Evolutionary conservation across 768 basidiomycete genomes (phyloP), one percentile per base, ranked within the genome.

Genomic region (Lactifluus subvellereus): DNA sequence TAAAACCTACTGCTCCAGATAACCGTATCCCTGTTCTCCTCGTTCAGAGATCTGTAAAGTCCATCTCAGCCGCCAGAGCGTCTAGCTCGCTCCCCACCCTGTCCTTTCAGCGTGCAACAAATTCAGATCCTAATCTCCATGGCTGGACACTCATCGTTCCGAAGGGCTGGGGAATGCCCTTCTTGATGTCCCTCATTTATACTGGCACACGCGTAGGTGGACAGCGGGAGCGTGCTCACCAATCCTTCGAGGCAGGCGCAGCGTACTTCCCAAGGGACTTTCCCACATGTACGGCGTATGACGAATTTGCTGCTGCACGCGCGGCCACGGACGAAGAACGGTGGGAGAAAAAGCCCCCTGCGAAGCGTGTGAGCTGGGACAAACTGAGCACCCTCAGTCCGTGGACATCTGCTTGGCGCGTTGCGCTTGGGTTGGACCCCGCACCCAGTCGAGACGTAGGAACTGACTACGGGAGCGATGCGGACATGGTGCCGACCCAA

Each of bases 131-230:
- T 6, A 58, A 71, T 1, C 76, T 93, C 35, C 86, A 94, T 68
- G 94, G 95, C 43, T 97, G 91, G 88, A 93, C 87, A 8, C 76
- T 99, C 9, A 78, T 97, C 51, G 72, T 96, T 37, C 96, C 96
- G 3, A 78, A 84, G 1, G 94, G 92, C 13, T 98, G 94, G 94
- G 82, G 83, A 0, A 96, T 94, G 87, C 80, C 94, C 1, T 93
- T 98, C 75, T 84, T 91, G 65, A 80, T 80, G 45, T 95, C 94
- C 3, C 81, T 99, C 54, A 80, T 81, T 3, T 86, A 84, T 72
- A 94, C 94, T 0, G 88, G 89, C 22, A 91, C 90, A 1, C 87
- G 93, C 7, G 80, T 96, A 18, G 90, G 82, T 6, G 96, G 95
- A 2, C 88, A 94, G 69, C 84, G 87, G 33, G 93, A 98, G 70